These are phyloP conservation scores for Carallia pectinifolia DNA, from an alignment of 345 rosid species.

Conservation along the genomic window DNA sequence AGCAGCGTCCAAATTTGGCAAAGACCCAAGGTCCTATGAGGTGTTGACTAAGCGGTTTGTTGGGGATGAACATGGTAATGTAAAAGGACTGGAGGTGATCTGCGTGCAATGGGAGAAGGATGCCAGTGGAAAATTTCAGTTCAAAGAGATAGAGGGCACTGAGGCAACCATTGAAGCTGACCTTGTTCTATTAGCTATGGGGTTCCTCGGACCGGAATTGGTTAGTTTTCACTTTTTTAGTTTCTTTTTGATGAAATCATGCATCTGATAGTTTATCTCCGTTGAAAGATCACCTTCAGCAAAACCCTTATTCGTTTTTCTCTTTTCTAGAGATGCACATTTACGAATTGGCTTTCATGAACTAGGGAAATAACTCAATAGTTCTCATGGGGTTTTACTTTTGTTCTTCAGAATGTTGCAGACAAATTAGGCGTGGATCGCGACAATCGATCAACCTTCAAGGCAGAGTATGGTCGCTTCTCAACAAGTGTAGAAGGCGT, in stretches of 20 bases:
- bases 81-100: constrained; percentile 83
- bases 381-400: background rate
- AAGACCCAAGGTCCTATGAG: constrained; percentile 91
- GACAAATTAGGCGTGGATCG: constrained; percentile 83
- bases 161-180: constrained; percentile 88
- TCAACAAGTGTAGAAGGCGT: constrained; percentile 77
- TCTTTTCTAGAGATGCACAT: background rate
- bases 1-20: constrained; percentile 78
- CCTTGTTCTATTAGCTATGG: constrained; percentile 91
- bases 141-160: constrained; percentile 82
- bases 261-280: background rate
- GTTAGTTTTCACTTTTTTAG: constrained; percentile 41
- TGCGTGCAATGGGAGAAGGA: constrained; percentile 89
- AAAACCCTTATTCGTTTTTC: too few relatives aligned
- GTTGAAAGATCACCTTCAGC: too few relatives aligned
- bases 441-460: constrained; percentile 82
- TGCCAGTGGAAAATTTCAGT: constrained; percentile 70
- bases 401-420: constrained; percentile 49
- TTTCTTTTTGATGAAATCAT: background rate
- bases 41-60: constrained; percentile 86
- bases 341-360: background rate
- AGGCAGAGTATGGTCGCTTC: constrained; percentile 94
- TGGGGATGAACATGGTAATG: constrained; percentile 75
- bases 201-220: constrained; percentile 94
- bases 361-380: background rate